Percentiles rank a stretch among this genome's conserved stretches.
These are phyloP conservation scores for Globisporangium paddicum DNA, from an alignment of 352 stramenopile genomes.

Conservation along the genomic window DNA sequence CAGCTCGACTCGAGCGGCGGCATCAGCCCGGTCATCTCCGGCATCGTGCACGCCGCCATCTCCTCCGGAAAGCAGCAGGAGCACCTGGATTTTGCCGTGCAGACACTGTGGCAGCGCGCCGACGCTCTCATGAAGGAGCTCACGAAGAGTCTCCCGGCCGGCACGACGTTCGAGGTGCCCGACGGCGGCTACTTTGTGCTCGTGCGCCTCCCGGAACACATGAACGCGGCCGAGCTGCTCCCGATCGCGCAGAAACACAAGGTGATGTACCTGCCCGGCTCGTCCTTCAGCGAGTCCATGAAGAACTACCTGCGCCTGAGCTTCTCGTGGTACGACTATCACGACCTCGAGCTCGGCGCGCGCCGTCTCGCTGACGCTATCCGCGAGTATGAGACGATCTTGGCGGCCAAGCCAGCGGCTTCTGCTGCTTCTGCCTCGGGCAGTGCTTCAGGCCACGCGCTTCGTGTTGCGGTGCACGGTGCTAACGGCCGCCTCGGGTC, in stretches of 20 bases:
- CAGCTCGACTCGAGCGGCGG: constrained; percentile 91
- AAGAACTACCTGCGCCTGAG: constrained; percentile 86
- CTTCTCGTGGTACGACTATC: constrained; percentile 85
- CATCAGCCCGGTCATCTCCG: constrained; percentile 90
- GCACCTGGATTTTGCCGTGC: constrained; percentile 66
- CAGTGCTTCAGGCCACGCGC: constrained; percentile 18
- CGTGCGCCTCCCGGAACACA: constrained; percentile 69
- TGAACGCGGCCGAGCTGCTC: constrained; percentile 73
- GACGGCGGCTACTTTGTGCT: constrained; percentile 89
- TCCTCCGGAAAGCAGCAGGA: constrained; percentile 64
- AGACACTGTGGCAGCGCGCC: constrained; percentile 72
- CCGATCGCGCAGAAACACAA: constrained; percentile 83
- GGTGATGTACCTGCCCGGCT: constrained; percentile 80
- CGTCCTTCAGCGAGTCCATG: constrained; percentile 82
- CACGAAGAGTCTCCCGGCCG: constrained; percentile 49
- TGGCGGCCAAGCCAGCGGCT: constrained; percentile 27
- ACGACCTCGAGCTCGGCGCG: constrained; percentile 72
- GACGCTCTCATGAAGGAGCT: constrained; percentile 76
- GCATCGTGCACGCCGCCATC: constrained; percentile 80
- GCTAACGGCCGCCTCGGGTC: constrained; percentile 59
- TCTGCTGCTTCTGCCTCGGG: constrained; percentile 3
- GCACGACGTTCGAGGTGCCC: constrained; percentile 68
- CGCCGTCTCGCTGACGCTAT: constrained; percentile 67
- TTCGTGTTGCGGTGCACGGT: constrained; percentile 70
- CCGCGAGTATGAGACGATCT: constrained; percentile 48